Conservation (phyloP, 2,329 filamentous ascomycete species). For the Stagonosporopsis chrysanthemi region DNA sequence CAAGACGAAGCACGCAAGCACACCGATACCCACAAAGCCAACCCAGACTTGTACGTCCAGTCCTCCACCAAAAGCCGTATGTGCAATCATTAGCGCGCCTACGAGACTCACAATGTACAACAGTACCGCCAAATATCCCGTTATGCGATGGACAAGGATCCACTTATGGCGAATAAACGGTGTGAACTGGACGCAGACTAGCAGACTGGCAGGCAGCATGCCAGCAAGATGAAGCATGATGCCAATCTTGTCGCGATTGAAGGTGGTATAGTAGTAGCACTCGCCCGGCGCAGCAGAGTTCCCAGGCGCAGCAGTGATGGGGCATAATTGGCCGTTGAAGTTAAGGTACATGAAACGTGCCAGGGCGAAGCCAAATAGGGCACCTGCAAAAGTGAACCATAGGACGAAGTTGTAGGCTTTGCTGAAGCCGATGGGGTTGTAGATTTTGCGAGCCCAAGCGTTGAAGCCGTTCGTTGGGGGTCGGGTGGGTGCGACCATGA, state of each 20-base stretch:
- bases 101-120: slow-evolving; percentile 57
- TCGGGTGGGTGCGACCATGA: slow-evolving; percentile 2
- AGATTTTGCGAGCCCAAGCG: slow-evolving; percentile 23
- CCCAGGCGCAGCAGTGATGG: slow-evolving; percentile 6
- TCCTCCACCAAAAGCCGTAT: slow-evolving; percentile 62
- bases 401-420: slow-evolving; percentile 66
- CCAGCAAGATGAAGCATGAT: slow-evolving; percentile 54
- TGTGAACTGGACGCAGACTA: slow-evolving; percentile 54
- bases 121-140: slow-evolving; percentile 63
- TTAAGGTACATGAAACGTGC: slow-evolving; percentile 60
- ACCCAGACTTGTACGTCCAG: slow-evolving; percentile 58
- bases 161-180: slow-evolving; percentile 56
- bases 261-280: slow-evolving; percentile 53
- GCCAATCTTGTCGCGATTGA: slow-evolving; percentile 45
- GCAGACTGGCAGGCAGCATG: slow-evolving; percentile 51
- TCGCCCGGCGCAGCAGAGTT: slow-evolving; percentile 51
- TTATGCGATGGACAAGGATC: slow-evolving; percentile 65
- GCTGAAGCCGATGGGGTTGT: slow-evolving; percentile 60
- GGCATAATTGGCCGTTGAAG: slow-evolving; percentile 48
- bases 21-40: slow-evolving; percentile 56
- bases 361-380: slow-evolving; percentile 51
- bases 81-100: slow-evolving; percentile 62
- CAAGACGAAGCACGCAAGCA: slow-evolving; percentile 54
- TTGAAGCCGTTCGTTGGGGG: slow-evolving; percentile 21
- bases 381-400: slow-evolving; percentile 46